A percentile compares a stretch with the other conserved stretches of the same genome.
phyloP scores from a whole-genome alignment of 164 flowering plant species.

The Saururus chinensis region DNA sequence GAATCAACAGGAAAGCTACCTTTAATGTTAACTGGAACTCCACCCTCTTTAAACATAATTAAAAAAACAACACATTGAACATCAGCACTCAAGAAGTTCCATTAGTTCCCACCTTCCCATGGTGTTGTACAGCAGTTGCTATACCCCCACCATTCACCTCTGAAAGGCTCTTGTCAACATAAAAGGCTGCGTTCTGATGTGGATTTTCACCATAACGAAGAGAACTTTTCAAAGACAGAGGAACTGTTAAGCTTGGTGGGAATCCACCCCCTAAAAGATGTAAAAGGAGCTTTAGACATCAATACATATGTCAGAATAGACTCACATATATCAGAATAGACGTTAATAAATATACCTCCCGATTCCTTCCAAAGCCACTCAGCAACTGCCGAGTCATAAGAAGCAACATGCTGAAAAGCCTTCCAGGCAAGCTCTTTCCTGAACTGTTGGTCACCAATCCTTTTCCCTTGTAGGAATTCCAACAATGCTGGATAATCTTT shows the following conservation, averaged over 20 bases:
- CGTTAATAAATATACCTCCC: slow-evolving; percentile 33
- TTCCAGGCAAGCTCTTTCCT: slow-evolving; percentile 91
- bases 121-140: slow-evolving; percentile 88
- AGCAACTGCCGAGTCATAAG: slow-evolving; percentile 97
- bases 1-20: no score
- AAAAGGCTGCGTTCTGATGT: slow-evolving; percentile 93
- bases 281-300: slow-evolving; percentile 3
- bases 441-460: slow-evolving; percentile 46
- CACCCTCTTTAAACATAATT: no score
- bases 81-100: not conserved
- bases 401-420: slow-evolving; percentile 94
- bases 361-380: slow-evolving; percentile 97
- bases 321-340: not conserved
- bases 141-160: slow-evolving; percentile 90
- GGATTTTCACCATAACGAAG: slow-evolving; percentile 99
- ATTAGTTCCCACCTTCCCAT: slow-evolving; percentile 64
- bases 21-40: no score
- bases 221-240: slow-evolving; percentile 51
- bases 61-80: not conserved
- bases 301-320: not conserved
- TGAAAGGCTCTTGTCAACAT: slow-evolving; percentile 75
- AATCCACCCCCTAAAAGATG: slow-evolving; percentile 44
- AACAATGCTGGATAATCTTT: slow-evolving; percentile 69
- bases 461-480: slow-evolving; percentile 52
- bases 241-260: slow-evolving; percentile 71